phyloP scores from a whole-genome alignment of 2,329 filamentous ascomycete genomes.

The Sporothrix curviconia region DNA sequence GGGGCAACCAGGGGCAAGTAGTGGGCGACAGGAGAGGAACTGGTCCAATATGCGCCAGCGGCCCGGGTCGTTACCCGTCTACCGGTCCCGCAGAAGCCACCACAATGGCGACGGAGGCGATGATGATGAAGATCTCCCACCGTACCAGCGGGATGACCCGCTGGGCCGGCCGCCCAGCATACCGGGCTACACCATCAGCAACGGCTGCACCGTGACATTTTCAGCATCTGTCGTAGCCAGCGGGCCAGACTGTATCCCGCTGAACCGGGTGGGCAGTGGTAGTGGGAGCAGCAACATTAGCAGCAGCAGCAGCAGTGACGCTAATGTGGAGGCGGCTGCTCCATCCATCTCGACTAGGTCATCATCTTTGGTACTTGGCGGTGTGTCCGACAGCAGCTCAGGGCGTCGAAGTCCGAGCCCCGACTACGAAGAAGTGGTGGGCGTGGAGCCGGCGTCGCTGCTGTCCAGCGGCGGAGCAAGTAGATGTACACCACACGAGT shows the following conservation, averaged over 20 bases:
- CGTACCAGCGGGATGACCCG: constrained; percentile 12
- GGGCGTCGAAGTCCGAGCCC: constrained; percentile 2
- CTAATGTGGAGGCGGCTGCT: not conserved
- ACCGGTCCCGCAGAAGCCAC: not conserved
- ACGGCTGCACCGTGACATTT: not conserved
- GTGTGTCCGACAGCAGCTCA: not conserved
- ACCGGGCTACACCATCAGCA: constrained; percentile 4
- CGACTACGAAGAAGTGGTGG: not conserved
- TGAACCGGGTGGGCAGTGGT: not conserved
- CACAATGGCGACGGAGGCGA: not conserved
- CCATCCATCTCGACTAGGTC: no score
- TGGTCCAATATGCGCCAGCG: not conserved
- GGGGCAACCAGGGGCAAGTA: not conserved
- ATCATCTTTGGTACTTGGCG: not conserved
- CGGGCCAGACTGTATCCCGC: not conserved
- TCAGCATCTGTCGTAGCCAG: not conserved
- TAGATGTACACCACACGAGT: not conserved
- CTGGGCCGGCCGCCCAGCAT: constrained; percentile 11
- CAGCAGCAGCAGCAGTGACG: not conserved
- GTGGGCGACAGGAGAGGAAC: not conserved
- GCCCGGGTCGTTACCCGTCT: not conserved
- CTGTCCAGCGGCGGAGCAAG: not conserved
- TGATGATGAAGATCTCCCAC: constrained; percentile 8
- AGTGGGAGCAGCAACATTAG: not conserved
- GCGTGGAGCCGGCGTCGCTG: not conserved